Conservation (phyloP, 768 basidiomycete genomes). For the Neoboletus brunneissimus region DNA sequence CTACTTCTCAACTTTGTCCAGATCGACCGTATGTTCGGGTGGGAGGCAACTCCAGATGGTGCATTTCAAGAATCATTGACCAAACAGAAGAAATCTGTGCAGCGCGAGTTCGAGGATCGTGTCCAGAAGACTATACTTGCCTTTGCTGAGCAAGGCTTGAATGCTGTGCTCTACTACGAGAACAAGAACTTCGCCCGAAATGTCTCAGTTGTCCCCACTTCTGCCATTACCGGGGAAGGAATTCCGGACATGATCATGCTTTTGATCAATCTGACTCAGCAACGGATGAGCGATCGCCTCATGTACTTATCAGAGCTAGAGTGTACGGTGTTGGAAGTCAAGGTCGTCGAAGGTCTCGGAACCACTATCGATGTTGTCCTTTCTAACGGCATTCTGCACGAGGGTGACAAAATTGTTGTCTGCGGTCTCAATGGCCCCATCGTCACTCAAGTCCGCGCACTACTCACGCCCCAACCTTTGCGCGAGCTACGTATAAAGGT, state of each 20-base stretch:
- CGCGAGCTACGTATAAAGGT: conserved; percentile 96
- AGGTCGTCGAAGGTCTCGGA: conserved; percentile 96
- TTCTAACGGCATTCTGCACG: conserved; percentile 88
- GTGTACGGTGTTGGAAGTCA: conserved; percentile 98
- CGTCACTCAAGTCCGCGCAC: conserved; percentile 88
- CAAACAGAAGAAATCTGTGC: conserved; percentile 73
- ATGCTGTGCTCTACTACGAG: conserved; percentile 93
- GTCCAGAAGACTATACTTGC: conserved; percentile 81
- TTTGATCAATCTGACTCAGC: conserved; percentile 93
- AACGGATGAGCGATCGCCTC: conserved; percentile 93
- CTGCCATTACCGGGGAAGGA: conserved; percentile 97
- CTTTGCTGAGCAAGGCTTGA: conserved; percentile 97
- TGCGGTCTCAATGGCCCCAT: conserved; percentile 98
- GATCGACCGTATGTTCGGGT: conserved; percentile 98
- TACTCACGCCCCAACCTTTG: conserved; percentile 94
- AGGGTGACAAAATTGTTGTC: conserved; percentile 92
- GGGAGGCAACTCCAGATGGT: conserved; percentile 88
- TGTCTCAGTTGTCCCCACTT: conserved; percentile 96
- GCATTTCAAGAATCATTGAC: conserved; percentile 90
- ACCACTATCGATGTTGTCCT: conserved; percentile 97
- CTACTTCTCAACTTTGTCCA: conserved; percentile 30
- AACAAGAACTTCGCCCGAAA: conserved; percentile 94
- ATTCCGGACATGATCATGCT: conserved; percentile 99
- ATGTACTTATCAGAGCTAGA: conserved; percentile 98
- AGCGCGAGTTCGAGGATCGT: conserved; percentile 91